Evolutionary conservation across 2,329 filamentous ascomycete genomes (phyloP), one percentile per base, ranked within the genome.

Genomic region (Arthrobotrys sphaeroides): DNA sequence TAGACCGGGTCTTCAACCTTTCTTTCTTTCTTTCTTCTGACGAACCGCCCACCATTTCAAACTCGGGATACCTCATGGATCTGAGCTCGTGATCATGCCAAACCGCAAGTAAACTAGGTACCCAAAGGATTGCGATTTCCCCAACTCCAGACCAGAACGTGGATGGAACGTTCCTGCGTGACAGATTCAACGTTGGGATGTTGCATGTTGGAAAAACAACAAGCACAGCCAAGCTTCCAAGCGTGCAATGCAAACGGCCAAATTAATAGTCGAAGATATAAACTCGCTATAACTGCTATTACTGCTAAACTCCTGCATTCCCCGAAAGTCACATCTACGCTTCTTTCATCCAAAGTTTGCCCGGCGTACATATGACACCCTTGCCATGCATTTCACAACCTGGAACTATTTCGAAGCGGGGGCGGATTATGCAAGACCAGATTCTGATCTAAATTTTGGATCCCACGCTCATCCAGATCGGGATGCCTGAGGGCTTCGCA

Each of bases 301-400:
- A 38, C 49, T 36, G 31, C 18, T 55, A 38, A 38, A 13, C 65
- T 61, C 65, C 53, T 61, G 65, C 53, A 53, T 69, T n/a, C n/a
- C 36, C 38, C 22, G 65, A 69, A n/a, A n/a, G n/a, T n/a, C n/a
- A n/a, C n/a, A 12, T 55, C 22, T 69, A 55, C 33, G 43, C 65
- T 69, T 61, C 36, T 28, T 47, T 57, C 55, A 45, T 62, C 66
- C 67, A 61, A 69, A 62, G 36, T 62, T 62, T 45, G 38, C 33
- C n/a, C 31, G 18, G 59, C 59, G 28, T 38, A 22, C 3, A 43
- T 31, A n/a, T 61, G n/a, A 33, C 26, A 55, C 59, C 67, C 67
- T 57, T 69, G 65, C 53, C 65, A 61, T 47, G 33, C 65, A 69
- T 69, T 61, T 69, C 65, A 61, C 65, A 69, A 69, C 65, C 65